Conservation (phyloP, 176 grass and related monocot genomes). For the Musa acuminata region DNA sequence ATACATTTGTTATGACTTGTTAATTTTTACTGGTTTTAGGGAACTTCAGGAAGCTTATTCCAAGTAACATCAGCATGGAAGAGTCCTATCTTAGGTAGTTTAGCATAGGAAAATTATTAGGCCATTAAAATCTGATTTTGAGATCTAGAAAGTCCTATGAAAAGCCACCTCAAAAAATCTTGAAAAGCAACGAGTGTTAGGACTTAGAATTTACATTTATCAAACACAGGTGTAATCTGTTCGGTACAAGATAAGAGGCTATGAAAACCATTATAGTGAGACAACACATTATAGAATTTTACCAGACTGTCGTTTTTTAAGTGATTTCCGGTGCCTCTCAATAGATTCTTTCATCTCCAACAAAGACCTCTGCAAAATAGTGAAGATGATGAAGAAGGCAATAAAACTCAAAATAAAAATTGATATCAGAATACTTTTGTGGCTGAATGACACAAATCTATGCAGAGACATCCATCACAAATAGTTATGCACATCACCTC, state of each 20-base stretch:
- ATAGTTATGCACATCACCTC: not conserved
- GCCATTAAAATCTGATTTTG: too few species aligned
- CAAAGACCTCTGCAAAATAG: slow-evolving; percentile 75
- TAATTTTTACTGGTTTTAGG: too few species aligned
- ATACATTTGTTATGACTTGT: too few species aligned
- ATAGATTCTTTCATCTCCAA: slow-evolving; percentile 85
- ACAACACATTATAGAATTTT: slow-evolving; percentile 13
- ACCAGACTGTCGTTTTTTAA: slow-evolving; percentile 90
- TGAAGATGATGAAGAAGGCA: not conserved
- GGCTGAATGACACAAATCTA: not conserved
- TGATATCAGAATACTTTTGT: not conserved
- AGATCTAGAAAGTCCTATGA: too few species aligned
- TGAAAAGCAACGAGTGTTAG: not conserved
- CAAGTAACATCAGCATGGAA: too few species aligned
- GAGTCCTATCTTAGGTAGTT: too few species aligned
- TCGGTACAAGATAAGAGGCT: not conserved
- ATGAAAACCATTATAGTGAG: not conserved
- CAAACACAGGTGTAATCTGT: not conserved
- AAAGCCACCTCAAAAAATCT: too few species aligned
- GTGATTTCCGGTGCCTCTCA: slow-evolving; percentile 93
- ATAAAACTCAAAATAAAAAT: not conserved
- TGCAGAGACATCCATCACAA: not conserved
- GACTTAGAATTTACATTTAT: not conserved
- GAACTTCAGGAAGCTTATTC: too few species aligned
- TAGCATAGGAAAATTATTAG: too few species aligned